Percentiles rank a stretch among this genome's conserved stretches.
Conservation (phyloP, 2,329 filamentous ascomycete genomes). For the Fusarium sp. region DNA sequence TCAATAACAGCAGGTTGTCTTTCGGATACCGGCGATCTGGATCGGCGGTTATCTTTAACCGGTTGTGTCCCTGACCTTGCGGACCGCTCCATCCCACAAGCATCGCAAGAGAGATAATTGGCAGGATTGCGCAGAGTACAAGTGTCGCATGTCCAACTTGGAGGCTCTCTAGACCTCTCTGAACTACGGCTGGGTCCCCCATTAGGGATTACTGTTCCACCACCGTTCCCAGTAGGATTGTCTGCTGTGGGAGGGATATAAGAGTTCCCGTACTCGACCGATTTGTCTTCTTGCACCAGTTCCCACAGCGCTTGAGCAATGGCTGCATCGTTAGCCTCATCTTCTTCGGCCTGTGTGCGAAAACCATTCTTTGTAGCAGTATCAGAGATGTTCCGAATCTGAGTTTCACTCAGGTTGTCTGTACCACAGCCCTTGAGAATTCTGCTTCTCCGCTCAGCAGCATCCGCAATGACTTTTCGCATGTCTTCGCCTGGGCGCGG, state of each 20-base stretch:
- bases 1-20: constrained; percentile 46
- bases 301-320: constrained; percentile 90
- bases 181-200: constrained; percentile 15
- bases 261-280: constrained; percentile 63
- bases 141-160: constrained; percentile 63
- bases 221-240: constrained; percentile 60
- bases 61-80: constrained; percentile 24
- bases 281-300: constrained; percentile 83
- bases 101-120: constrained; percentile 65
- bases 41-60: constrained; percentile 34
- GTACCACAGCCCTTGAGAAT: constrained; percentile 81
- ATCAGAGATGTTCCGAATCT: constrained; percentile 72
- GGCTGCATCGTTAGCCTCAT: constrained; percentile 87
- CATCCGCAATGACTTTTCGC: constrained; percentile 76
- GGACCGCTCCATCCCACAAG: constrained; percentile 61
- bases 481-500: constrained; percentile 71
- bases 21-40: constrained; percentile 15
- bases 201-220: constrained; percentile 49
- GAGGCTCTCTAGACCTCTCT: constrained; percentile 19
- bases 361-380: constrained; percentile 78
- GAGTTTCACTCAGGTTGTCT: constrained; percentile 71
- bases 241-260: constrained; percentile 63
- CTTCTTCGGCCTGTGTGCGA: constrained; percentile 85
- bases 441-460: constrained; percentile 74
- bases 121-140: constrained; percentile 69